Evolutionary conservation across 371 early-diverging fungal species (phyloP).

Genomic region (Nematocida ironsii): DNA sequence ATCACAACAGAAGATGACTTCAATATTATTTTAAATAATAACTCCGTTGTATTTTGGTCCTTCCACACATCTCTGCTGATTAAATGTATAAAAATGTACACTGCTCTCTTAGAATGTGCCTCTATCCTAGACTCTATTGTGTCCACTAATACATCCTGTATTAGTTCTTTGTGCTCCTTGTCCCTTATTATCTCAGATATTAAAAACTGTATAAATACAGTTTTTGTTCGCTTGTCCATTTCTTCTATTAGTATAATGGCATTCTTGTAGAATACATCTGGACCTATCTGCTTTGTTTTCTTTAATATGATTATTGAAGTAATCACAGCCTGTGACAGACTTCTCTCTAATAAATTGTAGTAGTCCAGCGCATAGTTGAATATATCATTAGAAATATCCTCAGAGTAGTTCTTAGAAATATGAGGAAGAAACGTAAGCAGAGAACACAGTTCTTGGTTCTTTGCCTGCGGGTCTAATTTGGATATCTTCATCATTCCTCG

Average conservation of each 20-base stretch:
- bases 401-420: conserved; percentile 47
- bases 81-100: conserved; percentile 50
- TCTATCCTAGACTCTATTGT: conserved; percentile 49
- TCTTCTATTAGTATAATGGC: conserved; percentile 47
- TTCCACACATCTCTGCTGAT: conserved; percentile 48
- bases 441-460: conserved; percentile 45
- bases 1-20: conserved; percentile 14
- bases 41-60: conserved; percentile 31
- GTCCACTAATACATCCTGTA: conserved; percentile 22
- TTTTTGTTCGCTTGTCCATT: conserved; percentile 58
- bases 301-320: conserved; percentile 30
- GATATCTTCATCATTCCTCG: conserved; percentile 56
- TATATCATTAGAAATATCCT: conserved; percentile 44
- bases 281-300: conserved; percentile 55
- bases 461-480: conserved; percentile 52
- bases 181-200: conserved; percentile 55
- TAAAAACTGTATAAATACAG: conserved; percentile 47
- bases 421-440: conserved; percentile 50
- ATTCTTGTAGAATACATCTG: conserved; percentile 53
- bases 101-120: conserved; percentile 51
- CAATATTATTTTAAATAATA: conserved; percentile 31
- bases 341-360: conserved; percentile 37
- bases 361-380: conserved; percentile 52
- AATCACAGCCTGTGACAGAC: conserved; percentile 43
- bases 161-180: conserved; percentile 35